Conservation (phyloP, 139 green algal species). For the Tetraselmis striata region DNA sequence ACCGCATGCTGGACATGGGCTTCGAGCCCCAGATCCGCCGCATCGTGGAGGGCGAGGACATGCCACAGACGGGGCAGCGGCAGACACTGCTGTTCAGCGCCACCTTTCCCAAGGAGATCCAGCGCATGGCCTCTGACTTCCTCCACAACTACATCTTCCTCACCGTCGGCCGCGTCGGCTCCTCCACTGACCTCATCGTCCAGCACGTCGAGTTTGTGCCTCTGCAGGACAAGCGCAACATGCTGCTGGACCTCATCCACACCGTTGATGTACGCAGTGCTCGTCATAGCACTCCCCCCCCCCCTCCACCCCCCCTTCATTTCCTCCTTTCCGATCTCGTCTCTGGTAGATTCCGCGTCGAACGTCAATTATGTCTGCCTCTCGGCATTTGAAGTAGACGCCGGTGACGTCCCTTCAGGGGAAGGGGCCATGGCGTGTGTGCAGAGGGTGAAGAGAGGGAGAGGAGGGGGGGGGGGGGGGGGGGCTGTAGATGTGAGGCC, state of each 20-base stretch:
- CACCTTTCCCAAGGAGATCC: constrained; percentile 92
- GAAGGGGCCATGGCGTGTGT: no score
- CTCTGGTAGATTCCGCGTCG: no score
- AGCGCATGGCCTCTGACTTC: constrained; percentile 24
- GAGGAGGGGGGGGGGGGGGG: no score
- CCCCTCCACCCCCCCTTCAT: no score
- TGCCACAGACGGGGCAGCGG: constrained; percentile 73
- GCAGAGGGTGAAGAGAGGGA: no score
- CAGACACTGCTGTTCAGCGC: constrained; percentile 95
- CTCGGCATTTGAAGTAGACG: no score
- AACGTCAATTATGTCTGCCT: no score
- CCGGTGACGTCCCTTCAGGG: no score
- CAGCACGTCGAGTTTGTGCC: constrained; percentile 85
- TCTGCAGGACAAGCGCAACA: constrained; percentile 75
- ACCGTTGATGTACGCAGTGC: constrained; percentile 57
- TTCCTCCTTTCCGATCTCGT: no score
- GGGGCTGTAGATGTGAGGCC: no score
- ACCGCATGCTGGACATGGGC: constrained; percentile 14
- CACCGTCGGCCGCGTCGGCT: constrained; percentile 91
- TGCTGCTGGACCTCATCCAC: constrained; percentile 89
- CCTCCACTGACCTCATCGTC: constrained; percentile 91
- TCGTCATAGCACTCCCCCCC: neutral
- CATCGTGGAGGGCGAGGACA: constrained; percentile 68
- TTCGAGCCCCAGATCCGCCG: constrained; percentile 22
- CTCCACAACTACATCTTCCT: constrained; percentile 98